Evolutionary conservation across 2,329 filamentous ascomycete genomes (phyloP), one percentile per base, ranked within the genome.

Genomic region (Domatiomyces globalis): DNA sequence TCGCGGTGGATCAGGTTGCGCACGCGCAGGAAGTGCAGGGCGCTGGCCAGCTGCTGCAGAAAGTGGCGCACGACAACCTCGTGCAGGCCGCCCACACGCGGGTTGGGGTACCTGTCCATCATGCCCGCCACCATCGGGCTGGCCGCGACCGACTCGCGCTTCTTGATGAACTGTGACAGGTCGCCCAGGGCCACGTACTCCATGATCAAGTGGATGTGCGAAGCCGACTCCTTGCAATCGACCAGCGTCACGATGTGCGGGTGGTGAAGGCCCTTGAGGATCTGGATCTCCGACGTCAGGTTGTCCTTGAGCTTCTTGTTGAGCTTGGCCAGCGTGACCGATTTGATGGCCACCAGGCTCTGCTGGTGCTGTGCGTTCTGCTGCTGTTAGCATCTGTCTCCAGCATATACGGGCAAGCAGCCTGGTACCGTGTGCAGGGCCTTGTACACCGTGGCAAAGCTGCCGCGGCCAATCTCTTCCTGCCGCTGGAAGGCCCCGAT

Each of bases 1-100:
- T 98, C 92, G 60, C 92, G 86, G 71, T 98, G 92, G 48, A 98
- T 88, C 61, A 94, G 84, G 65, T 94, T 88, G 60, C 83, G 80
- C 54, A 81, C 77, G 51, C 89, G 80, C 49, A 98, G 74, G 63
- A 96, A 98, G 66, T 90, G 80, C 55, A 98, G 75, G 4, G 92
- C 90, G 67, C 90, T 95, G 29, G 86, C 78, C 49, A 98, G 83
- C 68, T 98, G 92, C 68, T 96, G 94, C 52, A 95, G 74, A 63
- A 96, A 98, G 70, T 98, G 92, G 27, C 92, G 84, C 50, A 88
- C 88, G 59, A 98, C 78, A n/a, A 96, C 90, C 69, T 98, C 92
- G 66, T 96, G 85, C 44, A 98, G 75, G n/a, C 89, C 90, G 43
- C 87, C 88, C 54, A 82, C 81, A 4, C 80, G 74, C 18, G 84